Evolutionary conservation across 805 yeast species (phyloP), one percentile per base, ranked within the genome.

Genomic region (Spathaspora hagerdaliae): DNA sequence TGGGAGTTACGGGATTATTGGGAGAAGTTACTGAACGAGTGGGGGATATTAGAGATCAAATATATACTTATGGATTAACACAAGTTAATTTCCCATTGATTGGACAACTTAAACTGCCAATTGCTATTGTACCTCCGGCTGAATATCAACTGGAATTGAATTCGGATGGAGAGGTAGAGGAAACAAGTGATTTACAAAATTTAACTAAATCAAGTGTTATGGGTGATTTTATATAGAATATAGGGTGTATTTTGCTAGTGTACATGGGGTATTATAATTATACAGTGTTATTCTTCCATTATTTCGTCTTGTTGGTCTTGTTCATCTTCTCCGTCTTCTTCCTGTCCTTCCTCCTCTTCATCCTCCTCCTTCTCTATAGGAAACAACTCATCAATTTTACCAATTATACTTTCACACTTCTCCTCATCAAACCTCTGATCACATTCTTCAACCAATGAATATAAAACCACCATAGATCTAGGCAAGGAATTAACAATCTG

Each of bases 391-490:
- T 65, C 56, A 14, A 88, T 72, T 42, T 82, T 73, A 5, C 67
- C 77, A 29, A 92, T 51, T 2, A 92, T 76, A 3, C 70, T 67
- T 39, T 81, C 77, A 41, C 87, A 74, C 48, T 82, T 75, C 1
- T 79, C 85, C 48, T 86, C 87, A n/a, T 69, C 66, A 55, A 90
- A 85, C 54, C 99, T 73, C 50, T 80, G 82, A 54, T 92, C 99
- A 63, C 96, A 92, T 59, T 94, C 98, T 59, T 92, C 99, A 1
- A 92, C 81, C 27, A 92, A 68, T 0, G 94, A 75, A 60, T 82
- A 89, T 42, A 92, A 71, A 33, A 80, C 83, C 10, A 91, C 97
- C 73, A 88, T 68, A 5, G 88, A 79, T 39, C 83, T 71, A 1
- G 99, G 99, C 27, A 88, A 73, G 7, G 82, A 72, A 61, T 92